Base-by-base conservation (phyloP, 176 grass and related monocot species). In the Musa acuminata region DNA sequence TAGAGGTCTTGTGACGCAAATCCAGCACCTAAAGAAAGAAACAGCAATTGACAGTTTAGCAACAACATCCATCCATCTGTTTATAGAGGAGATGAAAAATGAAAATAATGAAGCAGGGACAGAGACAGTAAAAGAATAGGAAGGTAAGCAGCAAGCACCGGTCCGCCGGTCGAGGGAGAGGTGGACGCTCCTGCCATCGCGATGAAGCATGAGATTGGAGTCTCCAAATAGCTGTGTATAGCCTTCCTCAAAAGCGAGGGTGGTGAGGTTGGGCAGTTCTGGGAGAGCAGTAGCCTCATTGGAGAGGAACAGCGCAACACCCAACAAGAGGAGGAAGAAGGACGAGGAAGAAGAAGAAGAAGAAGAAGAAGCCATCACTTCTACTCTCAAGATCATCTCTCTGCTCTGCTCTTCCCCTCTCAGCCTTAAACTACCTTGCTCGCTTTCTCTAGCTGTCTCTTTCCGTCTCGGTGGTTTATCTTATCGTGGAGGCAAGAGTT, bases 141-240 rank as follows among this genome's bases (percentile, higher is more conserved):
- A 64, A 17, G 14, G 7, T 55, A 52, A 52, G n/a, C 11, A 11
- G 22, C 2, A 27, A 26, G 27, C 20, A 92, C 93, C 89, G 80
- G 89, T 96, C 24, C 93, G 75, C 80, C 88, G 50, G 75, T 96
- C 85, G 64, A 96, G 93, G 76, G 93, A 78, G 83, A 96, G 87
- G 83, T 83, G 93, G 21, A 96, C 87, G 1, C 73, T 72, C 75
- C 69, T 88, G 8, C 93, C 93, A 62, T 71, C 85, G 35, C 87
- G 79, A 79, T 90, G 89, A 79, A 96, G 87, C 76, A 83, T 82
- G 76, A 96, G 87, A 73, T 96, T 96, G 80, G 87, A 80, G 85
- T 92, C 92, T 11, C 89, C 92, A 80, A 96, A 96, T 63, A 92
- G 82, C 87, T 92, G 89, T 27, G 89, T 92, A 75, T 96, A 96